Conservation (phyloP, 805 yeast genomes). For the Yamadazyma kitorensis region DNA sequence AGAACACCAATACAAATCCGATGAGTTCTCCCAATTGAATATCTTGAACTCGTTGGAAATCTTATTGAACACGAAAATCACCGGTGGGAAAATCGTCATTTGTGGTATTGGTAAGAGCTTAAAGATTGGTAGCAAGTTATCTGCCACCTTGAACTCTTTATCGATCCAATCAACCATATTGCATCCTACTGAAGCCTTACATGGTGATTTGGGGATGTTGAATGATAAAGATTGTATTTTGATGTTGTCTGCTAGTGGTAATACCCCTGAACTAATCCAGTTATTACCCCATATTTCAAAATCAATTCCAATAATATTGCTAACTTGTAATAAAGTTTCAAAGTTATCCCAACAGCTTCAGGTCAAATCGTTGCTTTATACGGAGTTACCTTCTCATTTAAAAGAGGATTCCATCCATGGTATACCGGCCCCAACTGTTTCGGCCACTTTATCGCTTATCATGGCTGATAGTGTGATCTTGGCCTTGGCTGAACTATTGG, state of each 20-base stretch:
- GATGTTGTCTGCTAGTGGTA: slow-evolving; percentile 76
- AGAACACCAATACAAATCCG: slow-evolving; percentile 42
- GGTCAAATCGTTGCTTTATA: slow-evolving; percentile 53
- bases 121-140: slow-evolving; percentile 74
- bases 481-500: slow-evolving; percentile 67
- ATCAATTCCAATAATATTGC: slow-evolving; percentile 52
- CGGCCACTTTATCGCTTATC: slow-evolving; percentile 73
- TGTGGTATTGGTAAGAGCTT: slow-evolving; percentile 85
- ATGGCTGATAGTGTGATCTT: slow-evolving; percentile 77
- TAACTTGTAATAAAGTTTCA: slow-evolving; percentile 63
- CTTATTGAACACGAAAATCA: slow-evolving; percentile 20
- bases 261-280: slow-evolving; percentile 68
- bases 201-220: slow-evolving; percentile 82
- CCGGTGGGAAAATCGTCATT: slow-evolving; percentile 67
- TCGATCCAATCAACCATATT: slow-evolving; percentile 64
- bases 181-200: slow-evolving; percentile 87
- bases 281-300: slow-evolving; percentile 57
- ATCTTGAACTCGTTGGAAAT: slow-evolving; percentile 42
- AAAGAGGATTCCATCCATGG: slow-evolving; percentile 70
- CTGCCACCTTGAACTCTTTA: slow-evolving; percentile 79
- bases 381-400: slow-evolving; percentile 56
- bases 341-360: slow-evolving; percentile 50
- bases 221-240: slow-evolving; percentile 54
- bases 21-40: slow-evolving; percentile 45
- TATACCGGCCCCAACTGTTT: slow-evolving; percentile 81